These are phyloP conservation scores for Coemansia sp. DNA, from an alignment of 192 early-diverging fungal species.

Conservation along the genomic window DNA sequence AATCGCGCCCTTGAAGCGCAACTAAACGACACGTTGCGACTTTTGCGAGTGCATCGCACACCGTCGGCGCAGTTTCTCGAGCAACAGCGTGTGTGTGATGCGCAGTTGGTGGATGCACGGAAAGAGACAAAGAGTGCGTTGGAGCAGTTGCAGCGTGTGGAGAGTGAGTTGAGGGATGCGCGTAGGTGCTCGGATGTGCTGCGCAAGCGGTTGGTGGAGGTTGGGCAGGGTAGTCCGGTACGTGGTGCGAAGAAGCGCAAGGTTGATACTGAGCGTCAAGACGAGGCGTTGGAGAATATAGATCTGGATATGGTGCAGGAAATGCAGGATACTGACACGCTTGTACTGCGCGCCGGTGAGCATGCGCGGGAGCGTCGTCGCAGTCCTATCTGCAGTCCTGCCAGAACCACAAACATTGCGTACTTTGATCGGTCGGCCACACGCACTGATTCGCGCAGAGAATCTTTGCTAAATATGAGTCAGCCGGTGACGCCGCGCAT, in stretches of 20 bases:
- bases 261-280: neutral
- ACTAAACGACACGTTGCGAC: constrained; percentile 12
- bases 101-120: neutral
- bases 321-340: neutral
- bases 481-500: too few relatives aligned
- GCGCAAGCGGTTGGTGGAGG: neutral
- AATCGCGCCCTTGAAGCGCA: constrained; percentile 28
- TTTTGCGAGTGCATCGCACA: constrained; percentile 25
- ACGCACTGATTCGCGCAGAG: too few relatives aligned
- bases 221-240: neutral
- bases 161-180: neutral
- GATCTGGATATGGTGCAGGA: neutral
- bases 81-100: neutral
- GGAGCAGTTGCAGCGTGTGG: neutral
- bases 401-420: too few relatives aligned
- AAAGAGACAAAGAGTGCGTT: neutral
- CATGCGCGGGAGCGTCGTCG: neutral
- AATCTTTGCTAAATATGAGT: too few relatives aligned
- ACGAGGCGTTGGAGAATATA: neutral
- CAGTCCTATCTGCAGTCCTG: neutral
- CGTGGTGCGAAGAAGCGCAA: neutral
- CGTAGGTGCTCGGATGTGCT: neutral
- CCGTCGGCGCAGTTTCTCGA: constrained; percentile 4
- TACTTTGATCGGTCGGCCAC: too few relatives aligned
- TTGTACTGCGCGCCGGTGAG: neutral